Percentiles rank a stretch among this genome's conserved stretches.
These are phyloP conservation scores for Lojkania enalia DNA, from an alignment of 2,329 filamentous ascomycete genomes.

Conservation along the genomic window DNA sequence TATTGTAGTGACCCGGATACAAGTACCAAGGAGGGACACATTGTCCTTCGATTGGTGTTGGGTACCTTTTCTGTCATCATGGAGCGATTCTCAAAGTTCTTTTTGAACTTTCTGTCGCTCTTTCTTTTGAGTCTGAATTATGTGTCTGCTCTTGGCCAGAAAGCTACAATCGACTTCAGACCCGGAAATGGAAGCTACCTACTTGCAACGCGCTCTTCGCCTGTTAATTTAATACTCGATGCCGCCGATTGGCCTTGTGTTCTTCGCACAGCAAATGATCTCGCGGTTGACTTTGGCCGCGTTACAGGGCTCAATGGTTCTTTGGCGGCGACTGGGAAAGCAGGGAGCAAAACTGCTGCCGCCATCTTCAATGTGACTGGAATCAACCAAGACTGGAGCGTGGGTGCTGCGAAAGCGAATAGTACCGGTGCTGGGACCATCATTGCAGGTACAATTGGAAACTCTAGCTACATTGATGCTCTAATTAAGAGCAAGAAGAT, in stretches of 20 bases:
- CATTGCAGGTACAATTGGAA: constrained; percentile 69
- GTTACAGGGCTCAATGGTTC: constrained; percentile 69
- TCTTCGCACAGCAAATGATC: constrained; percentile 67
- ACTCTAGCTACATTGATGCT: constrained; percentile 63
- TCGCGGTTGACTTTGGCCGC: constrained; percentile 70
- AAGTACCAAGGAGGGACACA: constrained; percentile 2
- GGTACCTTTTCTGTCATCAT: constrained; percentile 19
- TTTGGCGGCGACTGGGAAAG: constrained; percentile 54
- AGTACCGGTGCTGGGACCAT: constrained; percentile 51
- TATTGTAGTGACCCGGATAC: too few relatives aligned
- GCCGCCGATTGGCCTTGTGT: constrained; percentile 67
- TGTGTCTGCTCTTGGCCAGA: constrained; percentile 52
- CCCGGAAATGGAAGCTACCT: constrained; percentile 42
- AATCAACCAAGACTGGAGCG: constrained; percentile 40
- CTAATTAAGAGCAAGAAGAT: constrained; percentile 61
- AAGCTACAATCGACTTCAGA: constrained; percentile 54
- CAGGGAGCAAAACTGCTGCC: constrained; percentile 49
- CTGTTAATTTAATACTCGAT: constrained; percentile 39
- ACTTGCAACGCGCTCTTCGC: constrained; percentile 34
- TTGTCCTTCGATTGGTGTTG: not conserved
- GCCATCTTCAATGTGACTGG: constrained; percentile 49
- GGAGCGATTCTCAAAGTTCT: constrained; percentile 34
- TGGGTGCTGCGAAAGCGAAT: constrained; percentile 17
- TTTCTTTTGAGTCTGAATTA: constrained; percentile 24
- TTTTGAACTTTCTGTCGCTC: constrained; percentile 30